These are phyloP conservation scores for Clonostachys solani DNA, from an alignment of 2,329 filamentous ascomycete species.

Conservation along the genomic window DNA sequence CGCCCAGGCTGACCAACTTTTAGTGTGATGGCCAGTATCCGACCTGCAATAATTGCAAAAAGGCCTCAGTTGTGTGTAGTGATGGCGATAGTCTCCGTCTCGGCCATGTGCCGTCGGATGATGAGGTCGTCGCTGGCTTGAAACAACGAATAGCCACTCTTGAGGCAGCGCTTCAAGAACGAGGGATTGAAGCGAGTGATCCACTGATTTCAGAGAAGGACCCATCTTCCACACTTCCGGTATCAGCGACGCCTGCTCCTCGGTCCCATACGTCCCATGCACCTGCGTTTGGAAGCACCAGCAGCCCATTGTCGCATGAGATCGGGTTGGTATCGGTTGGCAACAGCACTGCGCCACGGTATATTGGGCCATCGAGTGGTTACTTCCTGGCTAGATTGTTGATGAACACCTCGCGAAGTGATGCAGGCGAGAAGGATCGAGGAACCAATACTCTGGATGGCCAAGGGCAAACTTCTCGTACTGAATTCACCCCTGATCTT, in stretches of 20 bases:
- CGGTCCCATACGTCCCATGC: conserved; percentile 4
- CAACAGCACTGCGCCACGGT: conserved; percentile 39
- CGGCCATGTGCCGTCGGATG: conserved; percentile 31
- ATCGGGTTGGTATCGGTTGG: conserved; percentile 48
- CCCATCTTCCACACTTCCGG: conserved; percentile 23
- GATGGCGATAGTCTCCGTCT: conserved; percentile 36
- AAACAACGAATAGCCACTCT: not conserved
- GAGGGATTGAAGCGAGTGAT: conserved; percentile 32
- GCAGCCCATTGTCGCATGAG: conserved; percentile 35
- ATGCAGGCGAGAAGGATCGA: not conserved
- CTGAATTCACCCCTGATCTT: too few relatives aligned
- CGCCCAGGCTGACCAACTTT: not conserved
- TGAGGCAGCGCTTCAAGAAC: conserved; percentile 13
- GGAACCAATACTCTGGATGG: too few relatives aligned
- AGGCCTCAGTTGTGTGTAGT: conserved; percentile 31
- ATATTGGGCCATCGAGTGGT: conserved; percentile 52
- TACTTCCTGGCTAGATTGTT: conserved; percentile 47
- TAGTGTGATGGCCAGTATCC: conserved; percentile 40
- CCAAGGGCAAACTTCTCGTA: too few relatives aligned
- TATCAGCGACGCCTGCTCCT: not conserved
- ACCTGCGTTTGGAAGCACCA: not conserved
- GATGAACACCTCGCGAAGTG: conserved; percentile 25
- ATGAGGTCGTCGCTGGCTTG: conserved; percentile 14
- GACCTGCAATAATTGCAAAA: conserved; percentile 35
- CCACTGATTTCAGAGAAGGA: conserved; percentile 33